Conservation (phyloP, 2,329 filamentous ascomycete genomes). For the Pseudogymnoascus sp. region DNA sequence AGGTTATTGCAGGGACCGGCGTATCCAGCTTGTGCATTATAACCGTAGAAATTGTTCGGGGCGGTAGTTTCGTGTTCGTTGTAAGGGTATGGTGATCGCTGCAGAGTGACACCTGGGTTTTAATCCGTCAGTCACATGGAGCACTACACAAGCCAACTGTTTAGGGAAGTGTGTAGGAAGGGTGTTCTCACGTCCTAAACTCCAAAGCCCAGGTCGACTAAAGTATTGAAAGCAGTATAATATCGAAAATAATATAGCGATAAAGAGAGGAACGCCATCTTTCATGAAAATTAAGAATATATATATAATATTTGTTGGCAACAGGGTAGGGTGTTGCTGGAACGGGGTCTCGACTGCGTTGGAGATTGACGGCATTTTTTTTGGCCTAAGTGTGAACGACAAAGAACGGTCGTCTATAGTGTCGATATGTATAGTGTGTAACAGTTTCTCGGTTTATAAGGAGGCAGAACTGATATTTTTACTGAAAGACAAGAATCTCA, state of each 20-base stretch:
- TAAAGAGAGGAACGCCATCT: too few species aligned
- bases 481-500: neutral
- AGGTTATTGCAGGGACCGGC: neutral
- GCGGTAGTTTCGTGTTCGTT: neutral
- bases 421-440: neutral
- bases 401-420: neutral
- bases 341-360: neutral
- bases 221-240: neutral
- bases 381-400: neutral
- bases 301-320: neutral
- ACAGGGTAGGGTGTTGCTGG: neutral
- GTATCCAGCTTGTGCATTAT: neutral
- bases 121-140: neutral
- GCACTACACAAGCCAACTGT: neutral
- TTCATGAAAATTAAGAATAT: neutral
- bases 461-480: neutral
- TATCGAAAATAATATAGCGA: neutral
- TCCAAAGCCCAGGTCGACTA: neutral
- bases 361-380: neutral
- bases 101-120: neutral
- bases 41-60: neutral
- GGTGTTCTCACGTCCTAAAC: neutral
- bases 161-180: neutral
- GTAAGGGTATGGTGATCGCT: neutral
- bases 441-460: neutral